These are phyloP conservation scores for Euphrasia arctica DNA, from an alignment of 305 asterid genomes.

Conservation along the genomic window DNA sequence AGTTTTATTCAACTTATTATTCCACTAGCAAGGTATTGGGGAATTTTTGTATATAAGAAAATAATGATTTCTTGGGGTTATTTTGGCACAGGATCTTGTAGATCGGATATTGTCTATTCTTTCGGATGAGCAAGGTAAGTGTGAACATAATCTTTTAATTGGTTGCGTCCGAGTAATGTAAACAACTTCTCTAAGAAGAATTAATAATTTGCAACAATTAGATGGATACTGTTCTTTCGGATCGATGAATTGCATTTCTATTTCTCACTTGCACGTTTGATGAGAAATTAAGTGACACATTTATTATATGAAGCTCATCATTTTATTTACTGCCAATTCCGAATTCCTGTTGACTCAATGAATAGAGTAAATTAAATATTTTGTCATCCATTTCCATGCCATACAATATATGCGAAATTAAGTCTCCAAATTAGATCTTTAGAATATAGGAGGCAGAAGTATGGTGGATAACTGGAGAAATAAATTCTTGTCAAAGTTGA, in stretches of 20 bases:
- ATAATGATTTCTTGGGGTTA: conserved; percentile 20
- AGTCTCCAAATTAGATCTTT: conserved; percentile 10
- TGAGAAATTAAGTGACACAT: conserved; percentile 12
- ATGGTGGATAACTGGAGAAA: conserved; percentile 5
- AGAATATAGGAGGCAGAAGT: neutral
- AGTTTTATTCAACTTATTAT: neutral
- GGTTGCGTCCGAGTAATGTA: conserved; percentile 19
- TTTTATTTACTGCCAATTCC: conserved; percentile 12
- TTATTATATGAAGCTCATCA: conserved; percentile 8
- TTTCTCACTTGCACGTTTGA: conserved; percentile 4
- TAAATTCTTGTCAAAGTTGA: conserved; percentile 9
- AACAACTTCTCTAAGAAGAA: conserved; percentile 1
- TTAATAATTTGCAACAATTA: neutral
- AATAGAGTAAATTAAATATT: neutral
- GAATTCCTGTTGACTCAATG: conserved; percentile 8
- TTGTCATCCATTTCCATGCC: conserved; percentile 5
- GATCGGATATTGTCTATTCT: conserved; percentile 79
- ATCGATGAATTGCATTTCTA: conserved; percentile 16
- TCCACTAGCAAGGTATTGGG: conserved; percentile 15
- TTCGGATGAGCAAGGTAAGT: conserved; percentile 80
- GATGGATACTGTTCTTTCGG: conserved; percentile 19
- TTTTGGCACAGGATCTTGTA: conserved; percentile 77
- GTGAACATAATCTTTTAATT: conserved; percentile 10
- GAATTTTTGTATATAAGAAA: conserved; percentile 8
- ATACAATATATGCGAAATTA: conserved; percentile 8